Base-by-base conservation (phyloP, 176 grass and related monocot species). In the Oropetium thomaeum region DNA sequence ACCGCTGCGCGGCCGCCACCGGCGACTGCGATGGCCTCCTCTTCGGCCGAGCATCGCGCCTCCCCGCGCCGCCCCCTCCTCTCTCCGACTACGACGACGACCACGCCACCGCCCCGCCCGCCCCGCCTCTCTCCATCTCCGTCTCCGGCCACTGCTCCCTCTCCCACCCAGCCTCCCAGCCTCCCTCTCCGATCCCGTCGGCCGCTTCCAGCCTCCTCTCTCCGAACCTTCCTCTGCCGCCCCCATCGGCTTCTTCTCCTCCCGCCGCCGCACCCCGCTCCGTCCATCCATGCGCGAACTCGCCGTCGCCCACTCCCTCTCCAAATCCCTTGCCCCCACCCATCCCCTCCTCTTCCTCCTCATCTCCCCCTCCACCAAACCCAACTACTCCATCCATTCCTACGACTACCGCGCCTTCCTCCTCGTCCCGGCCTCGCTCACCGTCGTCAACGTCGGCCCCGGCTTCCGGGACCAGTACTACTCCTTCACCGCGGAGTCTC, bases 211-310 rank as follows among this genome's bases (percentile, higher is more conserved):
- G 11, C 31, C 45, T 34, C 52, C 71, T n/a, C n/a, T n/a, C 8
- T 55, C 77, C n/a, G 0, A 52, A 67, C 33, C 17, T 10, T 2
- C 40, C 58, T 27, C 76, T 14, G 9, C 68, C 28, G 13, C 35
- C 7, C 20, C 74, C 22, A 28, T 89, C 23, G 90, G 90, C 48
- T 93, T 85, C 83, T 93, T 89, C 87, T 93, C 90, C 43, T 85
- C 83, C 35, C 87, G 90, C 57, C 84, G 90, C 65, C 80, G 70
- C 40, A 54, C 90, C 40, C 54, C 72, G 5, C 76, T 89, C 54
- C 86, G 83, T 62, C 71, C 80, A 31, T 84, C 86, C 80, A 93
- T 89, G 86, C 76, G 83, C 31, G 90, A 93, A 83, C 13, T 62
- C 9, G 32, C 76, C 52, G 43, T 84, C 34, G 78, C 90, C 32